Evolutionary conservation across 1,139 yeast genomes (phyloP), one percentile per base, ranked within the genome.

Genomic region (Insectozyma bohioensis): DNA sequence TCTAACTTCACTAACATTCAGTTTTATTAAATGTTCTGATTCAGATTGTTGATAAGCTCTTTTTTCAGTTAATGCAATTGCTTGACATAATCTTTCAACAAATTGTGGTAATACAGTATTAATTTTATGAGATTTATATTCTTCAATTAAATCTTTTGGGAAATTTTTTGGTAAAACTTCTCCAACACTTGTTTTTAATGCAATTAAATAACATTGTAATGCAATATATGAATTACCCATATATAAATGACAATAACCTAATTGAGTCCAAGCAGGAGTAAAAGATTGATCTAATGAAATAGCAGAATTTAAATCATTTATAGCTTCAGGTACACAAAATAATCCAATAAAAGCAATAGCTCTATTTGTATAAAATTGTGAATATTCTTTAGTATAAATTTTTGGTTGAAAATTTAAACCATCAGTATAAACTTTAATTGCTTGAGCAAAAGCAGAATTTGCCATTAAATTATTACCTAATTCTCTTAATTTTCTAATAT

Each of bases 201-300:
- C 65, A 21, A 52, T 48, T 16, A 54, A 42, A 42, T 67, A 67
- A 40, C 68, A 60, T 34, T 51, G 47, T 25, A 68, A 48, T 1
- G 70, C 64, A 6, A 56, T 34, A 20, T 65, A 42, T 27, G 66
- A 58, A 24, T 51, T 47, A 2, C 74, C 74, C 65, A 67, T 59
- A 45, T 65, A 67, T 27, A 68, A 49, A 33, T 67, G 70, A 38
- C 72, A 67, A 47, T 66, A 68, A 4, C 70, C 74, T 37, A 68
- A 53, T 47, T 68, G 75, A 16, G 66, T 54, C 75, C 75, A 68
- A 3, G 71, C 74, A 2, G 74, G 64, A 1, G 67, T 57, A 40
- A 61, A 65, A 7, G 61, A 50, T 20, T 59, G 49, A 40, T 67
- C 71, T 19, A 46, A 36, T 12, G 36, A 33, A 7, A 67, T 42